Evolutionary conservation across 2,329 filamentous ascomycete genomes (phyloP).

Genomic region (Phoma sp.): DNA sequence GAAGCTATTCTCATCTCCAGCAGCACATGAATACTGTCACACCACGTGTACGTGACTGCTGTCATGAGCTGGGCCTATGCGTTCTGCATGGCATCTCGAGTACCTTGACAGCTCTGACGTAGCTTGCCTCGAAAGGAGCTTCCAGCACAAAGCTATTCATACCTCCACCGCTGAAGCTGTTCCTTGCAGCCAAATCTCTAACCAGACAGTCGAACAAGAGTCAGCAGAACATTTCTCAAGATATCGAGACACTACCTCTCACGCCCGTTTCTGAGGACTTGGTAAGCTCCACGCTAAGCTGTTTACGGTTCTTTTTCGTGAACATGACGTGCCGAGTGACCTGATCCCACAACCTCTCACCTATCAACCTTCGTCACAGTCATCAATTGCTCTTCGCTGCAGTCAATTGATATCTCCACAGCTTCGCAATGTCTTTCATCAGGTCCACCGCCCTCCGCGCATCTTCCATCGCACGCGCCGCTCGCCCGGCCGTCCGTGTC

Average conservation of each 20-base stretch:
- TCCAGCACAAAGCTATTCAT: neutral
- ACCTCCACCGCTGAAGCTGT: neutral
- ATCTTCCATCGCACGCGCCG: slow-evolving; percentile 44
- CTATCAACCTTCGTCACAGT: slow-evolving; percentile 13
- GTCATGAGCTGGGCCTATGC: neutral
- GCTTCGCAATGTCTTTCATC: slow-evolving; percentile 50
- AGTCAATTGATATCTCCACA: slow-evolving; percentile 44
- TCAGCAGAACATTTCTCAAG: neutral
- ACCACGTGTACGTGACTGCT: neutral
- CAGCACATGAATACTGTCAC: no score
- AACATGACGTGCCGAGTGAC: slow-evolving; percentile 17
- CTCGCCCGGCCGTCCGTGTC: slow-evolving; percentile 45
- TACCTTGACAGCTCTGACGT: slow-evolving; percentile 10
- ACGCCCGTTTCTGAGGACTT: neutral
- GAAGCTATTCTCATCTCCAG: no score
- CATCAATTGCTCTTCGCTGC: slow-evolving; percentile 43
- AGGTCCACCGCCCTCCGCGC: slow-evolving; percentile 47
- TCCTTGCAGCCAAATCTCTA: no score
- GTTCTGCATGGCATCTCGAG: neutral
- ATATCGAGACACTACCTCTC: neutral
- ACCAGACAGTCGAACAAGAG: neutral
- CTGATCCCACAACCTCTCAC: slow-evolving; percentile 8
- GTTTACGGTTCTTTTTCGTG: slow-evolving; percentile 13
- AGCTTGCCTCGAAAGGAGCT: slow-evolving; percentile 6
- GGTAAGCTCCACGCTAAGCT: slow-evolving; percentile 8